These are phyloP conservation scores for Sonneratia caseolaris DNA, from an alignment of 345 rosid species.

Conservation along the genomic window DNA sequence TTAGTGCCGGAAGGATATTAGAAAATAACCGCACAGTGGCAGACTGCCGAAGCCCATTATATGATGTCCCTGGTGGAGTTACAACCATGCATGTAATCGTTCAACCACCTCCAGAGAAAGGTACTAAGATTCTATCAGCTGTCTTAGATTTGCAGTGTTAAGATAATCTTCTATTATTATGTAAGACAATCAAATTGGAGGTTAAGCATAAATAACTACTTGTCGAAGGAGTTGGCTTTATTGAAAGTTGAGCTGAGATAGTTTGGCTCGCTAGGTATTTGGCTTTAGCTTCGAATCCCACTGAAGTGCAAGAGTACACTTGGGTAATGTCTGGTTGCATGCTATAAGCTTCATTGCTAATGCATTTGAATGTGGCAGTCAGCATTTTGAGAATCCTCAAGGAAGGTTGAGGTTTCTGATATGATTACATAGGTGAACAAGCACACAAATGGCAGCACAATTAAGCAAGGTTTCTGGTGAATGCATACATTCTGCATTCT, in stretches of 20 bases:
- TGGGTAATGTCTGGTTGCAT: background rate
- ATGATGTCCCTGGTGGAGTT: slow-evolving; percentile 71
- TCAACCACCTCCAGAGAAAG: slow-evolving; percentile 76
- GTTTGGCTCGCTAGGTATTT: background rate
- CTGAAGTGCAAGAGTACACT: background rate
- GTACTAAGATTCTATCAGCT: slow-evolving; percentile 18
- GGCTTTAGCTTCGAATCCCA: background rate
- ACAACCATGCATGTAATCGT: slow-evolving; percentile 96
- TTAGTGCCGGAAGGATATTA: slow-evolving; percentile 85
- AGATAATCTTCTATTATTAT: too few species aligned
- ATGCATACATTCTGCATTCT: too few species aligned
- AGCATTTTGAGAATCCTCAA: background rate
- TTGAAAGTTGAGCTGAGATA: background rate
- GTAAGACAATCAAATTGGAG: too few species aligned
- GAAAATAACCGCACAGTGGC: slow-evolving; percentile 73
- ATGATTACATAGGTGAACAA: too few species aligned
- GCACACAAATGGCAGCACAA: too few species aligned
- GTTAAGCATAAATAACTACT: background rate
- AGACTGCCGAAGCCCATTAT: slow-evolving; percentile 73
- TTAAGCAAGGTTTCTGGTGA: too few species aligned
- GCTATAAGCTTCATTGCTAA: background rate
- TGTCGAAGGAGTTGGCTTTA: background rate
- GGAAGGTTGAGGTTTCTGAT: too few species aligned
- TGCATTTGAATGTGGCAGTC: background rate
- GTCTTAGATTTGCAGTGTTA: background rate